Conservation (phyloP, 2,329 filamentous ascomycete genomes). For the Bipolaris sorokiniana region DNA sequence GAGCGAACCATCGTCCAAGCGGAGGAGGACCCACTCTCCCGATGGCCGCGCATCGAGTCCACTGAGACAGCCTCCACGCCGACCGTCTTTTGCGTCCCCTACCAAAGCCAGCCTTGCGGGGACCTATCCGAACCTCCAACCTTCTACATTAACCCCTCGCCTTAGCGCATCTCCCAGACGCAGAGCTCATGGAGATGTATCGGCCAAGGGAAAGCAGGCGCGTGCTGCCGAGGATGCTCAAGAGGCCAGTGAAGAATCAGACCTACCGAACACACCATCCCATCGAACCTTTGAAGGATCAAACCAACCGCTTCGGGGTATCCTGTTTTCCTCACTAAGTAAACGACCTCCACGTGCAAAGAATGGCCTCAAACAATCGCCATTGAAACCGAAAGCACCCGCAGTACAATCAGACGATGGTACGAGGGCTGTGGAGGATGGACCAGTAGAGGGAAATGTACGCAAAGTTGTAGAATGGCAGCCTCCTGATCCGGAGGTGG, state of each 20-base stretch:
- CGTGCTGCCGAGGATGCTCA: conserved; percentile 9
- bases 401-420: conserved; percentile 21
- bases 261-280: conserved; percentile 32
- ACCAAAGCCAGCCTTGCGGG: conserved; percentile 50
- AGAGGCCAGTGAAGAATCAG: conserved; percentile 21
- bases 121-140: conserved; percentile 45
- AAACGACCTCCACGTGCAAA: conserved; percentile 35
- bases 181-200: conserved; percentile 16
- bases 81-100: conserved; percentile 49
- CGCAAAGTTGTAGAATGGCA: conserved; percentile 2
- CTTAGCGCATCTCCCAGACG: conserved; percentile 9
- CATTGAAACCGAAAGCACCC: conserved; percentile 21
- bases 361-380: conserved; percentile 21
- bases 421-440: conserved; percentile 18
- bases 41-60: conserved; percentile 31
- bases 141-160: conserved; percentile 24
- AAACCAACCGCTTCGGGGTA: conserved; percentile 31
- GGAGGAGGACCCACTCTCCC: conserved; percentile 43
- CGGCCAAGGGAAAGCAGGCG: conserved; percentile 30
- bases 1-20: conserved; percentile 45
- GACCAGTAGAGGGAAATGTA: conserved; percentile 4
- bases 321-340: conserved; percentile 42
- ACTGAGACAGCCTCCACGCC: conserved; percentile 40
- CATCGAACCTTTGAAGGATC: conserved; percentile 19
- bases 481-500: conserved; percentile 31